These are phyloP conservation scores for Tuber aestivum DNA, from an alignment of 495 filamentous ascomycete genomes.

Conservation along the genomic window DNA sequence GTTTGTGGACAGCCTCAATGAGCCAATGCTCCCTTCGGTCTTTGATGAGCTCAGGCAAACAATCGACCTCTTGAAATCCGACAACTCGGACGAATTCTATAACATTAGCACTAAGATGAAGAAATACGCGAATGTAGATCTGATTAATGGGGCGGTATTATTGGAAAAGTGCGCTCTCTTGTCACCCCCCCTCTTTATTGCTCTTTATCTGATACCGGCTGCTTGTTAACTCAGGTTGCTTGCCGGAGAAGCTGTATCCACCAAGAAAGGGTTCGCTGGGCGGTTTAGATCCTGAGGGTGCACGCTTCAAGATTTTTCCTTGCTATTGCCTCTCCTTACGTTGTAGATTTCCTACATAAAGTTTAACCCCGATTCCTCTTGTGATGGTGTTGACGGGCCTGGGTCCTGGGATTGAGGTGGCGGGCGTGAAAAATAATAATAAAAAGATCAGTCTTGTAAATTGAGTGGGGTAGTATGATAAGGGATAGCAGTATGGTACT, in stretches of 20 bases:
- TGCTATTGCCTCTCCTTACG: too few species aligned
- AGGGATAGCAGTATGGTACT: not conserved
- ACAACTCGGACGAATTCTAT: conserved; percentile 87
- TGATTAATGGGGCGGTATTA: conserved; percentile 71
- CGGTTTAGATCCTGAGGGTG: not conserved
- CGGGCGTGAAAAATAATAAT: not conserved
- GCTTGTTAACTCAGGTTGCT: not conserved
- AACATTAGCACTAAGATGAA: conserved; percentile 74
- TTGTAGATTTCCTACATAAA: not conserved
- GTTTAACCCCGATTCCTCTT: not conserved
- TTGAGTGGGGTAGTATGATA: not conserved
- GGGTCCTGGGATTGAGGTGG: not conserved
- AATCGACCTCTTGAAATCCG: conserved; percentile 70
- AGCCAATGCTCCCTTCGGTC: conserved; percentile 55
- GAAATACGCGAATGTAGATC: conserved; percentile 85
- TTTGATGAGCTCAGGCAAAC: conserved; percentile 88
- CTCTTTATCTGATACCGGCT: not conserved
- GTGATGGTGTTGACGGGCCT: not conserved
- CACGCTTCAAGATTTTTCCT: not conserved
- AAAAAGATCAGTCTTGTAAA: not conserved
- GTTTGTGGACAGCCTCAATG: conserved; percentile 75
- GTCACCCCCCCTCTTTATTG: not conserved
- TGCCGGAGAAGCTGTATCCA: not conserved
- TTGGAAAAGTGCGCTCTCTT: conserved; percentile 66
- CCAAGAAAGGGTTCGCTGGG: not conserved